Percentiles rank a stretch among this genome's conserved stretches.
phyloP scores from a whole-genome alignment of 2,329 filamentous ascomycete genomes.

The Xylariaceae sp. region DNA sequence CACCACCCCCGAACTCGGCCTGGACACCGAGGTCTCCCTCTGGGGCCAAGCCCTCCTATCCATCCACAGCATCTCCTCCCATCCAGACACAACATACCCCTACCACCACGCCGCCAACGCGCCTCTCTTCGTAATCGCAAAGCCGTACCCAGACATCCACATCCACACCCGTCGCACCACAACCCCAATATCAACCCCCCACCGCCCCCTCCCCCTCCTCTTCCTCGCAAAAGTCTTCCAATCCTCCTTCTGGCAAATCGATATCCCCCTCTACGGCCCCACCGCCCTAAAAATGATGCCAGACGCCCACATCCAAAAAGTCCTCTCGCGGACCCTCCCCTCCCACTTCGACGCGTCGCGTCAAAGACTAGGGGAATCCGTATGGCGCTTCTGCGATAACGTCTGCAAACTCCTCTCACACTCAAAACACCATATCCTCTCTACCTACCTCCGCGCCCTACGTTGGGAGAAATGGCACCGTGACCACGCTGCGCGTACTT shows the following conservation, averaged over 20 bases:
- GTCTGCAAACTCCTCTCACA: constrained; percentile 1
- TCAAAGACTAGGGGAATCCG: too few species aligned
- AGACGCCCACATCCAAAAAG: neutral
- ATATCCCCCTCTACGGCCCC: constrained; percentile 18
- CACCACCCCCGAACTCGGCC: neutral
- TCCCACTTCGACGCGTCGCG: too few species aligned
- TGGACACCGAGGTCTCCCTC: constrained; percentile 18
- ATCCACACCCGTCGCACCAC: too few species aligned
- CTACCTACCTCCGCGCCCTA: constrained; percentile 3
- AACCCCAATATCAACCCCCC: constrained; percentile 1
- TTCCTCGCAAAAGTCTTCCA: constrained; percentile 25
- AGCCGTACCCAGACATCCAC: too few species aligned
- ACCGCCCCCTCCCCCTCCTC: constrained; percentile 19
- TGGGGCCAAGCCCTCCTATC: constrained; percentile 14
- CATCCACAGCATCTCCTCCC: neutral
- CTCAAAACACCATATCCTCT: constrained; percentile 13
- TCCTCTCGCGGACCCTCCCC: too few species aligned
- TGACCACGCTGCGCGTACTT: too few species aligned
- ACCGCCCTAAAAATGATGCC: constrained; percentile 18
- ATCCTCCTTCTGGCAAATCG: constrained; percentile 25
- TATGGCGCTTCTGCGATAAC: neutral
- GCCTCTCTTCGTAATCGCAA: constrained; percentile 1
- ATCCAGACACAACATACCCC: neutral
- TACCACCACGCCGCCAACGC: too few species aligned
- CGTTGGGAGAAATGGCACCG: neutral